These are phyloP conservation scores for Fusarium nisikadoi DNA, from an alignment of 2,329 filamentous ascomycete species.

Conservation along the genomic window DNA sequence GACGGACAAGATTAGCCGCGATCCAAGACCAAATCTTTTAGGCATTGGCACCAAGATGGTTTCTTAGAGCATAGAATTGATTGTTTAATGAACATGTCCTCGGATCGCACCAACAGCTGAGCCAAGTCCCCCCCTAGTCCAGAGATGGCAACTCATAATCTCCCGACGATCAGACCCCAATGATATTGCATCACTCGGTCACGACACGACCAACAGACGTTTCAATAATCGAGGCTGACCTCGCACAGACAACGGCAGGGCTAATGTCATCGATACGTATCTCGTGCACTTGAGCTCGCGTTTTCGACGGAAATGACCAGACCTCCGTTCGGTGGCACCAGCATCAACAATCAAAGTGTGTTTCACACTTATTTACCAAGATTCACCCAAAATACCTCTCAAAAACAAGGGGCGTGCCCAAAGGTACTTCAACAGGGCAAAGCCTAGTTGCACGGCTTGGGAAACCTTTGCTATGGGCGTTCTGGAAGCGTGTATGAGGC, in stretches of 20 bases:
- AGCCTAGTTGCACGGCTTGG: constrained; percentile 5
- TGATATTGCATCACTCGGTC: constrained; percentile 15
- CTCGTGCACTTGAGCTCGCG: neutral
- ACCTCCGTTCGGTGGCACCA: constrained; percentile 15
- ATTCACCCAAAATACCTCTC: neutral
- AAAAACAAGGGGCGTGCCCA: constrained; percentile 9
- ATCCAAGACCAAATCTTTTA: neutral
- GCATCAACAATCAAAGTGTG: constrained; percentile 5
- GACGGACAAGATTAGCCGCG: constrained; percentile 26
- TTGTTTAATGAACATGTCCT: constrained; percentile 23
- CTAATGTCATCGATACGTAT: neutral
- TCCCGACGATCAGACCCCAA: constrained; percentile 20
- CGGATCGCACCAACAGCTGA: neutral
- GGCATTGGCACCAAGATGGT: neutral
- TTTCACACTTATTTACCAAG: constrained; percentile 1
- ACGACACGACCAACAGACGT: constrained; percentile 7
- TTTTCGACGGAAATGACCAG: constrained; percentile 33
- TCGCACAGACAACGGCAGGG: constrained; percentile 22
- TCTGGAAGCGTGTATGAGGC: constrained; percentile 34
- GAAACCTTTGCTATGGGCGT: neutral
- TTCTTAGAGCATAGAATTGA: constrained; percentile 17
- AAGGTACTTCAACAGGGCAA: neutral
- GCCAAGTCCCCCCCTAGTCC: constrained; percentile 12
- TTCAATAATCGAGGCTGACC: constrained; percentile 14
- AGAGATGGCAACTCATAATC: constrained; percentile 13